A percentile compares a stretch with the other conserved stretches of the same genome.
Conservation (phyloP, 1,284 basidiomycete genomes). For the Porogramme epimiltina region DNA sequence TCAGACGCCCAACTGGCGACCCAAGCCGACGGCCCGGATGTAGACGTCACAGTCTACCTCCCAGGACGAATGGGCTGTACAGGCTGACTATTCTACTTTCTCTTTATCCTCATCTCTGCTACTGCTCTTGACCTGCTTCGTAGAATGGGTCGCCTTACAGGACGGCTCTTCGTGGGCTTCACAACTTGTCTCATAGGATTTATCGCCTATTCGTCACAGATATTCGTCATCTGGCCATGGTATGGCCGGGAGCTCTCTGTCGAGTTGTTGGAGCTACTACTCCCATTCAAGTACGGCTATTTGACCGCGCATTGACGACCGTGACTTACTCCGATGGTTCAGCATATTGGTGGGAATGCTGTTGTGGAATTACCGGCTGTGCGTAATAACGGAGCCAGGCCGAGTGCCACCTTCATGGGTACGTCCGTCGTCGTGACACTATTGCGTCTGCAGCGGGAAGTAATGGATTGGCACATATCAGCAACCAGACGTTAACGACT, state of each 20-base stretch:
- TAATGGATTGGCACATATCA: constrained; percentile 37
- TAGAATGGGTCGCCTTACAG: constrained; percentile 51
- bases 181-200: constrained; percentile 84
- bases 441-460: background rate
- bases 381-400: constrained; percentile 82
- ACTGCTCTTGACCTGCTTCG: constrained; percentile 14
- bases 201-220: constrained; percentile 86
- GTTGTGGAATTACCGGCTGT: constrained; percentile 86
- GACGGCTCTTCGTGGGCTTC: constrained; percentile 65
- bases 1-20: too few relatives aligned
- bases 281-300: constrained; percentile 84
- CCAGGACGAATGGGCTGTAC: background rate
- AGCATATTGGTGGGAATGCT: constrained; percentile 79
- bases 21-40: background rate
- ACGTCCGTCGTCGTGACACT: constrained; percentile 27
- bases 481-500: constrained; percentile 73
- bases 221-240: constrained; percentile 93
- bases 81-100: background rate
- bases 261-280: constrained; percentile 71
- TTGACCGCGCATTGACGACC: constrained; percentile 1
- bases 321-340: constrained; percentile 4
- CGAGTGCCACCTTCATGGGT: constrained; percentile 84
- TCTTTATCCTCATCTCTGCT: constrained; percentile 10
- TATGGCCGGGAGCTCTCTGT: constrained; percentile 73
- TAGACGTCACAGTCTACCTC: background rate